Evolutionary conservation across 192 early-diverging fungal species (phyloP).

Genomic region (Dissophora globulifera): DNA sequence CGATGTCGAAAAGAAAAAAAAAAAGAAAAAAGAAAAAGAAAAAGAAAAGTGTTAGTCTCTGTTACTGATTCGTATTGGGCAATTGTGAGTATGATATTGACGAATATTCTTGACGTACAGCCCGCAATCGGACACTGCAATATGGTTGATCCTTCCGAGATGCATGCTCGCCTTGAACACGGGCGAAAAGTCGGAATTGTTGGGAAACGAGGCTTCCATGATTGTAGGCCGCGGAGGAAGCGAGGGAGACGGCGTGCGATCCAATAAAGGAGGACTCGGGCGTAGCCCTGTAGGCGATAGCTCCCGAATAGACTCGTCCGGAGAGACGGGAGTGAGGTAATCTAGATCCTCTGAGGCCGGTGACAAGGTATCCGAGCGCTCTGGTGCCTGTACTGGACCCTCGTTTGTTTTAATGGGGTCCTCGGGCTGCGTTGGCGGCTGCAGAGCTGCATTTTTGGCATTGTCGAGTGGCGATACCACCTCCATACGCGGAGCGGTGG

Average conservation of each 20-base stretch:
- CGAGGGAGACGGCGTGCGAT: constrained; percentile 22
- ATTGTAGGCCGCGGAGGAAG: constrained; percentile 30
- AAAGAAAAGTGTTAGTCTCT: too few species aligned
- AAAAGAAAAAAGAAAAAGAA: neutral
- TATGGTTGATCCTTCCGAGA: constrained; percentile 26
- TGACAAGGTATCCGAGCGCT: neutral
- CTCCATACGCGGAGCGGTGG: neutral
- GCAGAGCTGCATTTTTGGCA: too few species aligned
- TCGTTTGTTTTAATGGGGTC: too few species aligned
- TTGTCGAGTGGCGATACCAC: neutral
- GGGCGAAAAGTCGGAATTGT: constrained; percentile 24
- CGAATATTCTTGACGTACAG: constrained; percentile 20
- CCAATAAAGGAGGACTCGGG: neutral
- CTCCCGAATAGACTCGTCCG: neutral
- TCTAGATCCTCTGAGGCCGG: constrained; percentile 8
- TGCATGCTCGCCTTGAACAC: constrained; percentile 26
- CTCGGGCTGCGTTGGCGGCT: too few species aligned
- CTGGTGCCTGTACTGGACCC: too few species aligned
- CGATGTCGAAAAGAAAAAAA: neutral
- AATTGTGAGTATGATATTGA: too few species aligned
- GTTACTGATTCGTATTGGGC: too few species aligned
- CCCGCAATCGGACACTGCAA: constrained; percentile 37
- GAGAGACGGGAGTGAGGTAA: neutral
- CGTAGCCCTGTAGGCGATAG: neutral
- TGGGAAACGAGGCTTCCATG: constrained; percentile 5